Percentiles rank a stretch among this genome's conserved stretches.
These are phyloP conservation scores for Polyporus tsugae DNA, from an alignment of 1,284 basidiomycete genomes.

Conservation along the genomic window DNA sequence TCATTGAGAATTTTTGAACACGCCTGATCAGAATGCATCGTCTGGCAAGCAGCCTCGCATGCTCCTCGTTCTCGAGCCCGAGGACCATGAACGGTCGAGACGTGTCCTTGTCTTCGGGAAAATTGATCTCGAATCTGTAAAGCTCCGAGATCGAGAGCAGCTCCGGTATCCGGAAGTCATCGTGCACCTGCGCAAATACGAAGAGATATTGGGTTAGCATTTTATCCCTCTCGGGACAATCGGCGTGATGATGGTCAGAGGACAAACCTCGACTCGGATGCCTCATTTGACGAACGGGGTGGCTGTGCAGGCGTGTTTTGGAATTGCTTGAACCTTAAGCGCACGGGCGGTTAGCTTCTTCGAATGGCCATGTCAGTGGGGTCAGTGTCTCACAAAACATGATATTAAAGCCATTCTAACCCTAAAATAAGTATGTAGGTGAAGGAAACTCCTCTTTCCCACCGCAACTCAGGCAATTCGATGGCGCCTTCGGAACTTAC, in stretches of 20 bases:
- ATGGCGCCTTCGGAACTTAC: neutral
- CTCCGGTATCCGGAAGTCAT: constrained; percentile 85
- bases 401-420: neutral
- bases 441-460: too few species aligned
- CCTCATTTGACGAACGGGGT: neutral
- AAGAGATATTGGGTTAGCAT: constrained; percentile 64
- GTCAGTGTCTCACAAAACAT: neutral
- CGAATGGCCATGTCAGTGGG: neutral
- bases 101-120: constrained; percentile 59
- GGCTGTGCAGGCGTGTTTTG: constrained; percentile 1
- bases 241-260: neutral
- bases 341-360: neutral
- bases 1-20: constrained; percentile 34
- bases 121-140: constrained; percentile 60
- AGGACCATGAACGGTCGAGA: constrained; percentile 82
- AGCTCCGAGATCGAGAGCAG: constrained; percentile 77
- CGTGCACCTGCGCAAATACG: constrained; percentile 82
- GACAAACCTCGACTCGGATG: neutral
- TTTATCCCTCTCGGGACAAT: neutral
- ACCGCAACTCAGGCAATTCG: neutral
- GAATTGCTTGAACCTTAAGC: neutral
- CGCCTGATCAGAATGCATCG: constrained; percentile 89
- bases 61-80: constrained; percentile 73
- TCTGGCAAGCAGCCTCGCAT: constrained; percentile 77
- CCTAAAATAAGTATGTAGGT: neutral